phyloP scores from a whole-genome alignment of 1,284 basidiomycete species.

The Leccinum subspadiceum region DNA sequence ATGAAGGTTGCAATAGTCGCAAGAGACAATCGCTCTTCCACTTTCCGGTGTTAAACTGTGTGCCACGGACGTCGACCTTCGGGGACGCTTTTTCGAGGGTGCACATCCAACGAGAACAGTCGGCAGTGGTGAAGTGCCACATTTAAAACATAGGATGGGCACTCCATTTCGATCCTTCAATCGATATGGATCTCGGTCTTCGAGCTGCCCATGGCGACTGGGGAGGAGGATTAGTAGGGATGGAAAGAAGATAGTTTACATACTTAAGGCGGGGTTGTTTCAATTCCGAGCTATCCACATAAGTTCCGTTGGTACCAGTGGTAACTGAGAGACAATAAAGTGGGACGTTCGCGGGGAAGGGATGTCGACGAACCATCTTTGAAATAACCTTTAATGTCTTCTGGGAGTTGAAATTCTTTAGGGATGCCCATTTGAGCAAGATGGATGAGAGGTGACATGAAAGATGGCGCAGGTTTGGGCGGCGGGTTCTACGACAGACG shows the following conservation, averaged over 20 bases:
- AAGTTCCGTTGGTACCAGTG: conserved; percentile 72
- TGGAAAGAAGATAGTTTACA: conserved; percentile 16
- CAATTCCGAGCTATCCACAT: conserved; percentile 74
- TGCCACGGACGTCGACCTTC: conserved; percentile 44
- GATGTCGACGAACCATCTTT: conserved; percentile 65
- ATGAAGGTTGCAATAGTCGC: conserved; percentile 92
- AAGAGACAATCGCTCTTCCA: conserved; percentile 81
- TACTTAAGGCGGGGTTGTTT: conserved; percentile 79
- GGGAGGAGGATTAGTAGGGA: conserved; percentile 14
- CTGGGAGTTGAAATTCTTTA: conserved; percentile 85
- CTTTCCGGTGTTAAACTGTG: conserved; percentile 42
- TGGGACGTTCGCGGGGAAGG: conserved; percentile 14
- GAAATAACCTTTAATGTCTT: conserved; percentile 84
- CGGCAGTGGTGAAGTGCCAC: conserved; percentile 77
- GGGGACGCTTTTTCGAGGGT: conserved; percentile 54
- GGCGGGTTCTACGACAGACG: conserved; percentile 55
- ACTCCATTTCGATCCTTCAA: conserved; percentile 83
- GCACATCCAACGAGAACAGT: conserved; percentile 45
- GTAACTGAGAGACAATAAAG: conserved; percentile 50
- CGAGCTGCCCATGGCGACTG: conserved; percentile 85
- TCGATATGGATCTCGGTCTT: conserved; percentile 89
- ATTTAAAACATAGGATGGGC: conserved; percentile 86
- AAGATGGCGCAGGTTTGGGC: conserved; percentile 53
- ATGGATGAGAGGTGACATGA: conserved; percentile 69
- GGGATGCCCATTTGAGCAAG: conserved; percentile 66